phyloP scores from a whole-genome alignment of 305 asterid genomes.

The Rubia balearica region DNA sequence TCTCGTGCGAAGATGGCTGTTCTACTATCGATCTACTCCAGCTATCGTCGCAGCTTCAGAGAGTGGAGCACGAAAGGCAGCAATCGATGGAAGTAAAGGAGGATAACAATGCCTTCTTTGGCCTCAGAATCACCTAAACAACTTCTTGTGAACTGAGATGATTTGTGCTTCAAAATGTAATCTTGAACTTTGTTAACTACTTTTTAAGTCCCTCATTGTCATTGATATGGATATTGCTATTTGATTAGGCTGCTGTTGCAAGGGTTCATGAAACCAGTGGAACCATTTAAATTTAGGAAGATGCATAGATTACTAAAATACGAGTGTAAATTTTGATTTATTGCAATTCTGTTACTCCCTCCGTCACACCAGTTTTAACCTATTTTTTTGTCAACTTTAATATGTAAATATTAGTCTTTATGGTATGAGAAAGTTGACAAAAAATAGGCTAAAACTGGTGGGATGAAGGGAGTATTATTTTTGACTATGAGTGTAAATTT shows the following conservation, averaged over 20 bases:
- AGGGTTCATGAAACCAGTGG: background rate
- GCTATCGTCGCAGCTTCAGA: constrained; percentile 34
- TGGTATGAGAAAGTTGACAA: no score
- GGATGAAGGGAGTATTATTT: no score
- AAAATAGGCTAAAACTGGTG: no score
- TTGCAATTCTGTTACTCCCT: no score
- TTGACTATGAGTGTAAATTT: no score
- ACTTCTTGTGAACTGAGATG: background rate
- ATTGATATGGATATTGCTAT: background rate
- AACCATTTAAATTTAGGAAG: background rate
- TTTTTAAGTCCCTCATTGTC: background rate
- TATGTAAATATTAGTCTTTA: no score
- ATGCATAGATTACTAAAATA: background rate
- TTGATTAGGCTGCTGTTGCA: background rate
- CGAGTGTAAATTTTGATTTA: background rate
- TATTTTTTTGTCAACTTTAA: no score
- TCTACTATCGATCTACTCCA: constrained; percentile 33
- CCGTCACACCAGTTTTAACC: no score
- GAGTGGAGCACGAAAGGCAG: constrained; percentile 35
- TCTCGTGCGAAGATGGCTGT: constrained; percentile 22
- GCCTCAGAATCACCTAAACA: constrained; percentile 26
- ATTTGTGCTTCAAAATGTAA: background rate
- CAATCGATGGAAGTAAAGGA: constrained; percentile 26
- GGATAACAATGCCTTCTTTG: constrained; percentile 24
- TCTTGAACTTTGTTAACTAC: background rate